These are phyloP conservation scores for Cytospora piceicola DNA, from an alignment of 2,329 filamentous ascomycete species.

Conservation along the genomic window DNA sequence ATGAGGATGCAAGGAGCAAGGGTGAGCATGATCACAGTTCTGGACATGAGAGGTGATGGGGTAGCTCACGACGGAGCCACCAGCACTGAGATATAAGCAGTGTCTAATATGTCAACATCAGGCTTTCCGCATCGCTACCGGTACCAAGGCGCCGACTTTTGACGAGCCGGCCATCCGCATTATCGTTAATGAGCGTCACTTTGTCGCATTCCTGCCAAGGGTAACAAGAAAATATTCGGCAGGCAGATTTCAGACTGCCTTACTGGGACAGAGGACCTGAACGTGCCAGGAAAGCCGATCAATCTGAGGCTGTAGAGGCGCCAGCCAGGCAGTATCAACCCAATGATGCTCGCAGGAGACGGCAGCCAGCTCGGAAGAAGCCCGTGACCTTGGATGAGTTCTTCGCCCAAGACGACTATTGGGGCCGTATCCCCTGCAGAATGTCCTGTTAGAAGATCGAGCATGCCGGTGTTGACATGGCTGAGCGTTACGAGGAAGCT, in stretches of 20 bases:
- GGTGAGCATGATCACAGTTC: too few species aligned
- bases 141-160: conserved; percentile 33
- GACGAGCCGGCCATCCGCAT: conserved; percentile 58
- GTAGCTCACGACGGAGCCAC: too few species aligned
- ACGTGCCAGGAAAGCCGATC: background rate
- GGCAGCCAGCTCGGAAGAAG: conserved; percentile 26
- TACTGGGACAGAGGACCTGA: conserved; percentile 22
- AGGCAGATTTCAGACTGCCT: conserved; percentile 19
- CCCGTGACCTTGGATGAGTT: conserved; percentile 29
- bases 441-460: conserved; percentile 34
- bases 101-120: too few species aligned
- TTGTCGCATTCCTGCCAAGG: conserved; percentile 46
- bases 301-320: too few species aligned
- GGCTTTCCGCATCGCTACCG: too few species aligned
- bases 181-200: conserved; percentile 65
- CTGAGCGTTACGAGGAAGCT: conserved; percentile 47
- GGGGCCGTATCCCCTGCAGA: conserved; percentile 9
- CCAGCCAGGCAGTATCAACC: background rate
- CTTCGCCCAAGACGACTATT: conserved; percentile 29
- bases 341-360: conserved; percentile 10
- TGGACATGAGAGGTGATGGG: too few species aligned
- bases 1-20: too few species aligned
- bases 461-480: conserved; percentile 59
- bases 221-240: conserved; percentile 25
- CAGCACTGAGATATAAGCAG: too few species aligned